Evolutionary conservation across 495 filamentous ascomycete species (phyloP), one percentile per base, ranked within the genome.

Genomic region (Penicillium steckii): DNA sequence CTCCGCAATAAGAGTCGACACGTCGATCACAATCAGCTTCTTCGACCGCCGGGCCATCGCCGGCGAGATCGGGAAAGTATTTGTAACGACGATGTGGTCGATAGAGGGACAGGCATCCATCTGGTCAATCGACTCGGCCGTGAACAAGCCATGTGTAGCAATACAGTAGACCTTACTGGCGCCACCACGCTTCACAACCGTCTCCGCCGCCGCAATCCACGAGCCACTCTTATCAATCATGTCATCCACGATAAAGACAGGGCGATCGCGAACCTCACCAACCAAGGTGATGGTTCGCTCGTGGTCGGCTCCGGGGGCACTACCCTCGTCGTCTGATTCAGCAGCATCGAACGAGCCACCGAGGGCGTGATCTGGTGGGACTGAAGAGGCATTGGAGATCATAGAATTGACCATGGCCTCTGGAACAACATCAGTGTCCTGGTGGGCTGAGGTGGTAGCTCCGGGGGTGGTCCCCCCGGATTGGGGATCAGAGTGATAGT

Each of bases 151-250:
- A 62, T 98, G 94, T 0, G 94, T 98, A 17, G 95, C 94, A 72
- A 98, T 95, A 72, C 90, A 95, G 69, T 97, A 97, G 35, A 98
- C 94, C 68, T 88, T 91, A 66, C 89, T 91, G 4, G 95, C 94
- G 41, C 83, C 84, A 57, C 92, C 94, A 54, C 89, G 80, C 79
- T 96, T 96, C 47, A 95, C 88, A 1, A 96, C 92, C 7, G 93
- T 96, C 74, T 98, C 94, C 8, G 94, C 94, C n/a, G 94, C 94
- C 8, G 93, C 94, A 59, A 97, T 94, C 94, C 94, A 98, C 17
- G 90, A 95, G 18, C 89, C 90, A 23, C 90, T 84, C 69, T 95
- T 96, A 74, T 98, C 94, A 59, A 98, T 97, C 89, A 98, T 96
- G 70, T 98, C 94, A 74, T 98, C 94, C 43, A 98, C 87, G 53